These are phyloP conservation scores for Endogone sp. DNA, from an alignment of 192 early-diverging fungal genomes.

Conservation along the genomic window DNA sequence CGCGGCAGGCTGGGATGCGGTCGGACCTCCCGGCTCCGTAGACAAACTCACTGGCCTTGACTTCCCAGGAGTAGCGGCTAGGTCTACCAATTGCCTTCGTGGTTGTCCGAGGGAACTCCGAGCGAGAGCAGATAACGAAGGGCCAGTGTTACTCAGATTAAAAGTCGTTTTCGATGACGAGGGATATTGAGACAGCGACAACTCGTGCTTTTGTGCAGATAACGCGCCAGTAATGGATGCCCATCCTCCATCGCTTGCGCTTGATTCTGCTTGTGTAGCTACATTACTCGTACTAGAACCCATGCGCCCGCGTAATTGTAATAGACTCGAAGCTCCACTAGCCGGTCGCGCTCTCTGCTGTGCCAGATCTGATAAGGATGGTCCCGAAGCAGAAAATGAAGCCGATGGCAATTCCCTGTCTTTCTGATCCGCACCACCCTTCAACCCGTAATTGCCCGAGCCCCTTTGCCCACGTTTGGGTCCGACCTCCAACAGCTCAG, in stretches of 20 bases:
- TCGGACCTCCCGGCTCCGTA: too few relatives aligned
- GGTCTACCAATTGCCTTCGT: not conserved
- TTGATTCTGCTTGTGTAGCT: too few relatives aligned
- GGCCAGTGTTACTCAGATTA: not conserved
- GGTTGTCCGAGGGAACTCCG: not conserved
- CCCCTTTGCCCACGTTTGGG: not conserved
- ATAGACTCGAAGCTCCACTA: not conserved
- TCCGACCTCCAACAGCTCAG: not conserved
- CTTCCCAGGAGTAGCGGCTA: not conserved
- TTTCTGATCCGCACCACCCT: conserved; percentile 13
- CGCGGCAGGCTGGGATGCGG: not conserved
- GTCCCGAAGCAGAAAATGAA: not conserved
- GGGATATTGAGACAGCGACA: too few relatives aligned
- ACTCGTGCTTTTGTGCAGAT: not conserved
- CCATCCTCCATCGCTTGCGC: not conserved
- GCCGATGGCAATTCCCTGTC: not conserved
- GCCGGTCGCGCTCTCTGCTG: conserved; percentile 1
- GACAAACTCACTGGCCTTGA: not conserved
- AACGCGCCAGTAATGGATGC: not conserved
- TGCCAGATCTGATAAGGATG: conserved; percentile 10
- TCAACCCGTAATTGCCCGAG: conserved; percentile 1
- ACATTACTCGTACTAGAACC: too few relatives aligned
- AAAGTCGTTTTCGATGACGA: not conserved
- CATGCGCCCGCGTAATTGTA: not conserved
- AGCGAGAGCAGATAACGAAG: not conserved